phyloP scores from a whole-genome alignment of 2,329 filamentous ascomycete genomes.

The Hymenoscyphus scutula region DNA sequence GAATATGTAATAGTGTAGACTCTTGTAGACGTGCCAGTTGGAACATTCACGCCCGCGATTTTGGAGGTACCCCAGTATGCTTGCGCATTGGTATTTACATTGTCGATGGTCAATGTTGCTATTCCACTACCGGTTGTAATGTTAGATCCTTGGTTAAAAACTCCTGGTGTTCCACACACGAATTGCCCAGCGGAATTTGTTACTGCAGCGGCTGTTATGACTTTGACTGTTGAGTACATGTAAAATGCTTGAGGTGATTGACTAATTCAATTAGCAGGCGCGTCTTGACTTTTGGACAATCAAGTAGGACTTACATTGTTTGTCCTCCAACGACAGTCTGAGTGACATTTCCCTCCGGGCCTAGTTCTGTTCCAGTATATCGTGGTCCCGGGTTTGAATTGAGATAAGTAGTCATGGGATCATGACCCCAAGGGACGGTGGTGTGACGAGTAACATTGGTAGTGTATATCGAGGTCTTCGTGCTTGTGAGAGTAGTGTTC shows the following conservation, averaged over 20 bases:
- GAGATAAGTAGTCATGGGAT: not conserved
- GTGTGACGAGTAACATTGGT: not conserved
- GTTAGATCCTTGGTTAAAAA: not conserved
- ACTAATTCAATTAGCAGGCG: not conserved
- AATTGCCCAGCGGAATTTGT: slow-evolving; percentile 11
- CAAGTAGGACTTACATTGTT: slow-evolving; percentile 4
- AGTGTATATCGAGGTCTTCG: not conserved
- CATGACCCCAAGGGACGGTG: not conserved
- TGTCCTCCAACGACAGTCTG: slow-evolving; percentile 9
- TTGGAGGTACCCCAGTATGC: slow-evolving; percentile 2
- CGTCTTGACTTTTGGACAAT: not conserved
- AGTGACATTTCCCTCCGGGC: not conserved
- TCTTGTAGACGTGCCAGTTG: not conserved
- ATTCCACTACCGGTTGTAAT: not conserved
- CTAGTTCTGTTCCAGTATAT: not conserved
- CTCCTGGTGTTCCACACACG: slow-evolving; percentile 11
- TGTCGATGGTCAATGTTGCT: not conserved
- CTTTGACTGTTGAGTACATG: slow-evolving; percentile 18
- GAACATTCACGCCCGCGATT: not conserved
- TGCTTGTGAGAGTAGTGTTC: slow-evolving; percentile 11
- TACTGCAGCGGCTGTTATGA: slow-evolving; percentile 15
- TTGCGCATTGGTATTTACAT: slow-evolving; percentile 3
- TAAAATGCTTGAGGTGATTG: slow-evolving; percentile 19
- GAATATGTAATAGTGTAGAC: not conserved
- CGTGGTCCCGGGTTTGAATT: slow-evolving; percentile 1